A percentile compares a stretch with the other conserved stretches of the same genome.
Conservation (phyloP, 371 early-diverging fungal species). For the Rhizopus microsporus region DNA sequence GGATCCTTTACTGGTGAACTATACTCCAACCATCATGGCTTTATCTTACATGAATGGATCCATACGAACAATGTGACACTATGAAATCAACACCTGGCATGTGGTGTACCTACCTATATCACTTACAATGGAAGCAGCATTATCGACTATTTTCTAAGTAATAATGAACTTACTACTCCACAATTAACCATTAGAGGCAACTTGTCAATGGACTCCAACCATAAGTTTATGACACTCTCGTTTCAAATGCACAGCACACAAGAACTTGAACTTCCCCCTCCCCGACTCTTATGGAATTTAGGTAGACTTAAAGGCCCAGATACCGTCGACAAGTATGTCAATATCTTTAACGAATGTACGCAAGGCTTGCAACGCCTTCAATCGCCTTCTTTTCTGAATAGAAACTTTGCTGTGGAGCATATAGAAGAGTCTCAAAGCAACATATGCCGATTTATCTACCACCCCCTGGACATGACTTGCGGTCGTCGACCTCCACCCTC, state of each 20-base stretch:
- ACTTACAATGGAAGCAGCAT: background rate
- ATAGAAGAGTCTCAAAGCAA: too few species aligned
- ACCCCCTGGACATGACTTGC: too few species aligned
- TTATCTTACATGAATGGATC: background rate
- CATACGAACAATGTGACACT: background rate
- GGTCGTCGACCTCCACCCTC: too few species aligned
- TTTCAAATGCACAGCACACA: background rate
- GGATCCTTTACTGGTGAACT: conserved; percentile 10
- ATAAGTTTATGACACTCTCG: background rate
- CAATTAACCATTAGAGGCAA: background rate
- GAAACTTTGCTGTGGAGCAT: too few species aligned
- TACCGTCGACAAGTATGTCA: too few species aligned
- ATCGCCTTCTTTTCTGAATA: too few species aligned
- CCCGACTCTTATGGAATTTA: too few species aligned
- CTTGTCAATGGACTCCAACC: conserved; percentile 2
- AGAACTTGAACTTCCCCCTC: background rate
- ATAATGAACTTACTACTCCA: background rate
- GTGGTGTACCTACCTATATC: conserved; percentile 5
- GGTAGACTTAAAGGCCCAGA: too few species aligned
- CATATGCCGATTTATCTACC: too few species aligned
- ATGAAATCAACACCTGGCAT: conserved; percentile 7
- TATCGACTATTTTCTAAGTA: conserved; percentile 1
- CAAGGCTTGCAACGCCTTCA: too few species aligned
- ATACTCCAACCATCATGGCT: background rate
- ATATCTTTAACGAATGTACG: too few species aligned